Percentiles rank a stretch among this genome's conserved stretches.
These are phyloP conservation scores for Saussurea involucrata DNA, from an alignment of 129 eudicot genomes.

Conservation along the genomic window DNA sequence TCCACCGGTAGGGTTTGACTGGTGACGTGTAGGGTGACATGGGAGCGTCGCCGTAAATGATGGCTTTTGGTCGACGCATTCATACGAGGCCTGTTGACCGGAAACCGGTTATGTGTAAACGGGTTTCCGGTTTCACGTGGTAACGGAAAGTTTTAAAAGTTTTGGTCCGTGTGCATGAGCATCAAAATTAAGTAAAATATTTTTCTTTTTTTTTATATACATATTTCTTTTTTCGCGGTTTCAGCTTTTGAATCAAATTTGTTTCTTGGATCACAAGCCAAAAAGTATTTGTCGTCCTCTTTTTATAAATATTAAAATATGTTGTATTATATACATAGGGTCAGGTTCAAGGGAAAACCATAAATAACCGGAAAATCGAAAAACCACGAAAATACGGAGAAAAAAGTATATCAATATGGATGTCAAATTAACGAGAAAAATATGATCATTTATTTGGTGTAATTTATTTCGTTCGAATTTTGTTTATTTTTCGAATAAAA, in stretches of 20 bases:
- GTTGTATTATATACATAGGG: too few species aligned
- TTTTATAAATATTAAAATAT: neutral
- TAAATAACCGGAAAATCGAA: too few species aligned
- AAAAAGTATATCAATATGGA: too few species aligned
- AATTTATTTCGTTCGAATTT: too few species aligned
- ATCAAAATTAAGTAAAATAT: too few species aligned
- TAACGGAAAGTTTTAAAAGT: neutral
- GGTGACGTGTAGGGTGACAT: constrained; percentile 12
- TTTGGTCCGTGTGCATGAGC: constrained; percentile 31
- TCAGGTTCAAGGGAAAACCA: too few species aligned
- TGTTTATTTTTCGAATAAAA: too few species aligned
- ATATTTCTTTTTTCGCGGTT: constrained; percentile 10
- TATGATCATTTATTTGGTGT: too few species aligned
- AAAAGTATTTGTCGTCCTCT: neutral
- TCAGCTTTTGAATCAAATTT: constrained; percentile 13
- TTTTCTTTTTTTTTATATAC: neutral
- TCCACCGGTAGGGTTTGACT: constrained; percentile 20
- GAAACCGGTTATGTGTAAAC: constrained; percentile 46
- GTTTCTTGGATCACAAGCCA: constrained; percentile 23
- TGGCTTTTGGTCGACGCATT: constrained; percentile 35
- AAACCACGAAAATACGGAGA: too few species aligned
- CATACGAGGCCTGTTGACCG: constrained; percentile 42
- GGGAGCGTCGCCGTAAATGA: constrained; percentile 11
- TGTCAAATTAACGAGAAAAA: too few species aligned
- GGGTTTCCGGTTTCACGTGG: constrained; percentile 31